Evolutionary conservation across 1,284 basidiomycete species (phyloP).

Genomic region (Malassezia sp.): DNA sequence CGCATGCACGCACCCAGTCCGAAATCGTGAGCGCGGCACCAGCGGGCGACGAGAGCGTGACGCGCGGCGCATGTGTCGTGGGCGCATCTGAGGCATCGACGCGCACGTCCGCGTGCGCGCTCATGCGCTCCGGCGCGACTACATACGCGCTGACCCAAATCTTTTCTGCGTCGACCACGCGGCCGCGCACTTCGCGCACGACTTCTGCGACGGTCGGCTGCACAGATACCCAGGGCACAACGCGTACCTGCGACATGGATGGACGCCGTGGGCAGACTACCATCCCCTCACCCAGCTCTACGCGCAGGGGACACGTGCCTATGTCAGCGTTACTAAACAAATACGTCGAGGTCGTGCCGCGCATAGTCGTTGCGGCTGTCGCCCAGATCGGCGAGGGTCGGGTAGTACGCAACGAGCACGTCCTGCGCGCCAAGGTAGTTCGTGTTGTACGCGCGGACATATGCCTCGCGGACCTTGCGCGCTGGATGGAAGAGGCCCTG

Average conservation of each 20-base stretch:
- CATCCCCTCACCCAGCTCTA: too few species aligned
- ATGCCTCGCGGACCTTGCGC: slow-evolving; percentile 79
- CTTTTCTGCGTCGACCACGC: not conserved
- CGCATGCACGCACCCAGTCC: too few species aligned
- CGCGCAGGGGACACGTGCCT: not conserved
- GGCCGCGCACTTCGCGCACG: slow-evolving; percentile 3
- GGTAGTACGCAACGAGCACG: slow-evolving; percentile 86
- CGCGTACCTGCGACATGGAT: not conserved
- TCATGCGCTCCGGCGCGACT: not conserved
- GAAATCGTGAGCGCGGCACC: too few species aligned
- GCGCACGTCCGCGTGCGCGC: not conserved
- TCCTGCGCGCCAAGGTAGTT: slow-evolving; percentile 69
- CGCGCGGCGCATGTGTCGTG: not conserved
- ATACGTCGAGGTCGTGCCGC: slow-evolving; percentile 30
- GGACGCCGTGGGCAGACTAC: not conserved
- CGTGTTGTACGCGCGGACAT: slow-evolving; percentile 66
- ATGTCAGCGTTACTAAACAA: slow-evolving; percentile 13
- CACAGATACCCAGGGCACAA: slow-evolving; percentile 6
- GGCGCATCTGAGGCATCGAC: not conserved
- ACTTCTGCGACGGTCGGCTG: slow-evolving; percentile 4
- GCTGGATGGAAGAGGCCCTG: slow-evolving; percentile 57
- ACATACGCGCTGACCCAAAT: slow-evolving; percentile 7
- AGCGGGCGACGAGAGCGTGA: too few species aligned
- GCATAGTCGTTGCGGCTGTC: slow-evolving; percentile 37
- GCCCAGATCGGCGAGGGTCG: slow-evolving; percentile 48